Percentiles rank a stretch among this genome's conserved stretches.
Evolutionary conservation across 1,284 basidiomycete genomes (phyloP).

Genomic region (Coniophora puteana): DNA sequence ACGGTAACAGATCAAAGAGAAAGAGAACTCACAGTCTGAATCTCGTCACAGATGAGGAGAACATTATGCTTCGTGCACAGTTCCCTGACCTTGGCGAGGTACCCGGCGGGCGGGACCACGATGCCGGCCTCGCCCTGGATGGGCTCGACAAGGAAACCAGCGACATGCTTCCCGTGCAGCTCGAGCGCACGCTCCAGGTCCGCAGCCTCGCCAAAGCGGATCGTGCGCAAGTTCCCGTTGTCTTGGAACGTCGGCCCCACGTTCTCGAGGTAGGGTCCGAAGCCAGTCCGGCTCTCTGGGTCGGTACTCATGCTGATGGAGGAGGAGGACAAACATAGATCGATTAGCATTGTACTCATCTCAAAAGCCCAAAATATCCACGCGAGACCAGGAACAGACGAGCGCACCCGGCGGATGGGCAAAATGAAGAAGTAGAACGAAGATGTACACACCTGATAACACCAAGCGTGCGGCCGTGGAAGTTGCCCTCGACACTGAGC

Average conservation of each 20-base stretch:
- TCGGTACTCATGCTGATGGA: constrained; percentile 87
- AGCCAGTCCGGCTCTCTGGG: constrained; percentile 82
- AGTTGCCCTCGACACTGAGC: constrained; percentile 88
- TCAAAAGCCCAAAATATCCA: too few species aligned
- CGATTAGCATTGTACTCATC: too few species aligned
- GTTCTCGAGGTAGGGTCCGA: constrained; percentile 86
- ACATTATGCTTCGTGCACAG: constrained; percentile 95
- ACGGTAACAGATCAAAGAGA: constrained; percentile 1
- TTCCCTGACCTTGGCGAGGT: constrained; percentile 73
- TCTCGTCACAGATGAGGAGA: constrained; percentile 95
- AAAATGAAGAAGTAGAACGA: neutral
- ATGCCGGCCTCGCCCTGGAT: constrained; percentile 99
- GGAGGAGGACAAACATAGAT: constrained; percentile 10
- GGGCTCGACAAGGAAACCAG: constrained; percentile 94
- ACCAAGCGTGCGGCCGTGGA: constrained; percentile 93
- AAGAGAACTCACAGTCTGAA: constrained; percentile 72
- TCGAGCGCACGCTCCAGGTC: constrained; percentile 85
- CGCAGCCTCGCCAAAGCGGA: constrained; percentile 80
- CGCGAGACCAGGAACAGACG: neutral
- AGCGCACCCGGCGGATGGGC: neutral
- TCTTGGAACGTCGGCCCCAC: constrained; percentile 79
- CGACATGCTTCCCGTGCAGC: constrained; percentile 79
- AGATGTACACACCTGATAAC: constrained; percentile 65
- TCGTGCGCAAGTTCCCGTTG: constrained; percentile 46
- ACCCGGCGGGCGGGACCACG: constrained; percentile 89